Evolutionary conservation across 2,329 filamentous ascomycete species (phyloP).

Genomic region (Endocalyx cinctus): DNA sequence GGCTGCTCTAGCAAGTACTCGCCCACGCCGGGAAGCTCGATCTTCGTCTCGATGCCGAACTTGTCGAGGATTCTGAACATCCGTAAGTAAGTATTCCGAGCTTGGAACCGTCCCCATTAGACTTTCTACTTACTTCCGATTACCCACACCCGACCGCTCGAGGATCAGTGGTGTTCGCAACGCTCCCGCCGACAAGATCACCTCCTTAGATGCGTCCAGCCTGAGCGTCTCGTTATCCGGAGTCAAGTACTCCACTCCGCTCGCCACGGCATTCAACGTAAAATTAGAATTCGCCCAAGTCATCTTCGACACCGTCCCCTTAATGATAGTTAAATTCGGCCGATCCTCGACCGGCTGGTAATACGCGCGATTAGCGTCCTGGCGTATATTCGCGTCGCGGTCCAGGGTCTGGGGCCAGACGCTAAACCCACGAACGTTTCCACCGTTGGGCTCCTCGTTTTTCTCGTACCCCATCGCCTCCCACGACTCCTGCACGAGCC

Average conservation of each 20-base stretch:
- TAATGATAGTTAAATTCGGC: conserved; percentile 34
- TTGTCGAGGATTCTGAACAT: conserved; percentile 32
- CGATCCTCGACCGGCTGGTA: conserved; percentile 33
- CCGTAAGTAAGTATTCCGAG: conserved; percentile 12
- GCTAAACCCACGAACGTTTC: conserved; percentile 32
- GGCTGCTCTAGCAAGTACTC: conserved; percentile 51
- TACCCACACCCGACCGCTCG: conserved; percentile 49
- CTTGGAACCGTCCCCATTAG: too few species aligned
- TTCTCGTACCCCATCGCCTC: conserved; percentile 24
- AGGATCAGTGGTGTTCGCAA: conserved; percentile 49
- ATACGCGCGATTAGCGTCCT: conserved; percentile 38
- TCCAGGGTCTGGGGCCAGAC: conserved; percentile 37
- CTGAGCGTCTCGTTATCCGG: conserved; percentile 28
- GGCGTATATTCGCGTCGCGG: conserved; percentile 29
- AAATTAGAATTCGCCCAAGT: conserved; percentile 19
- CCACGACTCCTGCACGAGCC: conserved; percentile 27
- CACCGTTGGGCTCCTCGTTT: conserved; percentile 35
- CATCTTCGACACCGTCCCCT: conserved; percentile 31
- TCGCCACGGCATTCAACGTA: conserved; percentile 15
- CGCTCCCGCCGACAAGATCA: conserved; percentile 44
- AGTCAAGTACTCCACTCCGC: conserved; percentile 32
- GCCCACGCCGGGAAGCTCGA: conserved; percentile 47
- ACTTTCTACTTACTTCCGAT: conserved; percentile 22
- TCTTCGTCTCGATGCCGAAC: conserved; percentile 36
- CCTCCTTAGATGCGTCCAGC: conserved; percentile 39